A percentile compares a stretch with the other conserved stretches of the same genome.
Conservation (phyloP, 2,329 filamentous ascomycete species). For the Colletotrichum gigasporum region DNA sequence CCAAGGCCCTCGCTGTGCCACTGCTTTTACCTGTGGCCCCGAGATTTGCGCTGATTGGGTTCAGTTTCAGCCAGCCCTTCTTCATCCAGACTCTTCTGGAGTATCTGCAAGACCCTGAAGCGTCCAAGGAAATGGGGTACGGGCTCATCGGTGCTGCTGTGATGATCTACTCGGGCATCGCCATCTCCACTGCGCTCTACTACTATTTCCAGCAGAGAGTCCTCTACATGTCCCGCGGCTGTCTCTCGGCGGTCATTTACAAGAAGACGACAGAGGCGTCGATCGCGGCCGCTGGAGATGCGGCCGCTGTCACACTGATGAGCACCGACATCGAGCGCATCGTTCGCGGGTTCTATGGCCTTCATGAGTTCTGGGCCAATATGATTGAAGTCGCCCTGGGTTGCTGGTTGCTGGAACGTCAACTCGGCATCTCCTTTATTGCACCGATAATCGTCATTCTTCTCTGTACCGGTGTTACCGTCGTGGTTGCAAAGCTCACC, state of each 20-base stretch:
- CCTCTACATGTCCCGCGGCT: constrained; percentile 40
- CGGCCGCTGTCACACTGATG: constrained; percentile 48
- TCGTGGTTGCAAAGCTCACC: constrained; percentile 29
- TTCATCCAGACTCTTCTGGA: constrained; percentile 49
- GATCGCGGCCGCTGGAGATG: constrained; percentile 37
- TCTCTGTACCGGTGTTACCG: constrained; percentile 34
- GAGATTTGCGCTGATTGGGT: constrained; percentile 48
- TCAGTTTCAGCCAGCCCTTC: constrained; percentile 54
- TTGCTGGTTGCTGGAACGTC: constrained; percentile 42
- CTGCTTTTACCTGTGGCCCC: constrained; percentile 47
- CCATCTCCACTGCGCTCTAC: constrained; percentile 43
- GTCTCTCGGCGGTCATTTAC: constrained; percentile 42
- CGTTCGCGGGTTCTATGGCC: constrained; percentile 36
- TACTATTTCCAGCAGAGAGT: constrained; percentile 42
- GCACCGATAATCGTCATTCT: constrained; percentile 42
- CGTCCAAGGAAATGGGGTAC: constrained; percentile 38
- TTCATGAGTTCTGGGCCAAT: constrained; percentile 48
- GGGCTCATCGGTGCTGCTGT: constrained; percentile 44
- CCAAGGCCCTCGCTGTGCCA: constrained; percentile 41
- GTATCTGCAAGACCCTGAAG: constrained; percentile 40
- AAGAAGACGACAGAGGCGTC: constrained; percentile 41
- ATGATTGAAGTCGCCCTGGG: constrained; percentile 43
- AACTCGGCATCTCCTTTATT: constrained; percentile 43
- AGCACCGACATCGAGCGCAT: constrained; percentile 48
- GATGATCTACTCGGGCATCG: constrained; percentile 44